Evolutionary conservation across 345 rosid species (phyloP), one percentile per base, ranked within the genome.

Genomic region (Lepidium didymum): DNA sequence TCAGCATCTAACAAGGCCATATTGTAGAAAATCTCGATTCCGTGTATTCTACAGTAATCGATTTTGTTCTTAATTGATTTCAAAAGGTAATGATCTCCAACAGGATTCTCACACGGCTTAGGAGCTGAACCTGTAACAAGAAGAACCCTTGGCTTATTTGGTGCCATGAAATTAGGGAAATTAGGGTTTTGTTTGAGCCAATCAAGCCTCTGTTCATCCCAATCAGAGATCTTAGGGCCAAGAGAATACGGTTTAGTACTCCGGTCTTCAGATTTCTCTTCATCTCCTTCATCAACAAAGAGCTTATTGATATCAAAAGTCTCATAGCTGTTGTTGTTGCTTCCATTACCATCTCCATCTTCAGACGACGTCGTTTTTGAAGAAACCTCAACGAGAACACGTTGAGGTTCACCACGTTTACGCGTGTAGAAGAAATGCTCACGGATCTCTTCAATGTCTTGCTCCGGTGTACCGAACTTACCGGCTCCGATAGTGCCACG

Each of bases 401-500:
- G 91, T 67, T 82, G 88, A 38, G 84, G 81, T 75, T 86, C 87
- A 2, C 69, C 83, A 55, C 72, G 87, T 67, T 81, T 83, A 44
- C 89, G 82, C 14, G 84, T 46, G 64, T 74, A 68, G 65, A 80
- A 78, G 77, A 93, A 79, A 72, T 85, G 97, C 41, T 81, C 85
- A 11, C 87, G 89, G 34, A 93, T 75, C 49, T 88, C 90, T 55
- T 62, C 62, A 49, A 90, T 79, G 62, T 93, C 97, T 76, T 93
- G 85, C 77, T 81, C 90, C 10, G 96, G 98, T 11, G 96, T 90
- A 29, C 94, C 96, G 58, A 86, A 90, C 59, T 88, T 88, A 8
- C 96, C 97, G 25, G 96, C 97, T 35, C 97, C 98, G 81, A 90
- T 84, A 13, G 85, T 84, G 66, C 94, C 94, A 21, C 96, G 97